phyloP scores from a whole-genome alignment of 495 filamentous ascomycete genomes.

The Haplographium delicatum region DNA sequence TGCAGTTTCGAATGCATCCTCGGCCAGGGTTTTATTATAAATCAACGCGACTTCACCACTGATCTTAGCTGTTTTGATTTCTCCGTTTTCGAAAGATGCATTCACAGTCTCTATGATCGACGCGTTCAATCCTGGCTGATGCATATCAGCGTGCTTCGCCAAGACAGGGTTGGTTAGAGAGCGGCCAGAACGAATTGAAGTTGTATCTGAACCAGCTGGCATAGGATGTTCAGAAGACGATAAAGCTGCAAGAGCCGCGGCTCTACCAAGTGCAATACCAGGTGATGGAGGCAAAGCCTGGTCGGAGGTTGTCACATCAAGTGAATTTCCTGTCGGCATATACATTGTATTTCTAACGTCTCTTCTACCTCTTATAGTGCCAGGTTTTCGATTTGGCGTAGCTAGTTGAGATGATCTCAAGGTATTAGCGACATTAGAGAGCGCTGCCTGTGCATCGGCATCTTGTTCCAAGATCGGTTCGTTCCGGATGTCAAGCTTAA shows the following conservation, averaged over 20 bases:
- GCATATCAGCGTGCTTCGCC: conserved; percentile 76
- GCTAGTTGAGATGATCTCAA: conserved; percentile 51
- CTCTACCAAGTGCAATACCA: conserved; percentile 33
- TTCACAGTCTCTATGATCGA: conserved; percentile 90
- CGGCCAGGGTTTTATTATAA: conserved; percentile 59
- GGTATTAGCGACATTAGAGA: conserved; percentile 88
- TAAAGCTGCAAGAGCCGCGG: conserved; percentile 37
- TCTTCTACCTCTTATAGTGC: conserved; percentile 80
- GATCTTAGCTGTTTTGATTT: conserved; percentile 64
- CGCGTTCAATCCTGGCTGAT: conserved; percentile 75
- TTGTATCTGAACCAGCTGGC: conserved; percentile 65
- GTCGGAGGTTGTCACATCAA: conserved; percentile 28
- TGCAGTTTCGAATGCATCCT: conserved; percentile 28
- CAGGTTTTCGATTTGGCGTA: conserved; percentile 57
- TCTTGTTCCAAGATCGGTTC: conserved; percentile 93
- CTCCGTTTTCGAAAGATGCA: conserved; percentile 72
- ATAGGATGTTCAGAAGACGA: conserved; percentile 46
- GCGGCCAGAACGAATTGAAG: conserved; percentile 83
- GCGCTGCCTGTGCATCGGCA: conserved; percentile 76
- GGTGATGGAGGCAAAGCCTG: conserved; percentile 42
- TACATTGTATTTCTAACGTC: conserved; percentile 89
- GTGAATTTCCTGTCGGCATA: conserved; percentile 44
- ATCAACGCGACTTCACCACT: conserved; percentile 88
- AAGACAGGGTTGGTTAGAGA: conserved; percentile 58
- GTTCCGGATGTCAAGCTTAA: conserved; percentile 89